These are phyloP conservation scores for Perkinsus olseni DNA, from an alignment of 169 alveolate species.

Conservation along the genomic window DNA sequence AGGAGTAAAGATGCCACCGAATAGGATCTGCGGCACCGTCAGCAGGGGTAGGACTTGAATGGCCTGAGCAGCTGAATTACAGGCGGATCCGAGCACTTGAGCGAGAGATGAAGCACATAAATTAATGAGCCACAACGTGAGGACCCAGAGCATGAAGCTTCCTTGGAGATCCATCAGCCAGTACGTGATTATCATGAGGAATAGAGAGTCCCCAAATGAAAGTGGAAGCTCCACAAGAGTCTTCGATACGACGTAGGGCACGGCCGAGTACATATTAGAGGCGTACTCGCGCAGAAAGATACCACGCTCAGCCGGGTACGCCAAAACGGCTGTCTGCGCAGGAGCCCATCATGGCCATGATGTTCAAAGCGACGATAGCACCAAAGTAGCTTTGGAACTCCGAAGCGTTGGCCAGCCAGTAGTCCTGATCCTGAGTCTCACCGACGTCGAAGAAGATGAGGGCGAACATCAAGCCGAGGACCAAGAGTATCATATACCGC, in stretches of 20 bases:
- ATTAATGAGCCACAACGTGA: neutral
- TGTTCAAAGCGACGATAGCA: neutral
- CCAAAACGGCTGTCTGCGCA: neutral
- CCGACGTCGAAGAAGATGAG: neutral
- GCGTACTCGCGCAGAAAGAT: constrained; percentile 7
- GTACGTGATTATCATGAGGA: neutral
- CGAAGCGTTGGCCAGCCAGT: neutral
- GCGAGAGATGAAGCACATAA: neutral
- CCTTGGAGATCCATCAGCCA: neutral
- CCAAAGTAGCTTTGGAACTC: neutral
- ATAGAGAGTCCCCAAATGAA: neutral
- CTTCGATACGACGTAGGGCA: constrained; percentile 1
- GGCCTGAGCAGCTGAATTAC: neutral
- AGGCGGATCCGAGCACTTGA: neutral
- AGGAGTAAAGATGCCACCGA: constrained; percentile 64
- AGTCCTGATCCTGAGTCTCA: neutral
- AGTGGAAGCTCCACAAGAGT: neutral
- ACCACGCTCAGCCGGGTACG: constrained; percentile 3
- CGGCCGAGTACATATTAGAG: neutral
- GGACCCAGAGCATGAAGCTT: neutral
- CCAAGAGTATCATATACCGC: neutral
- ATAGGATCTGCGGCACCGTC: constrained; percentile 39
- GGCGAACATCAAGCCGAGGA: neutral
- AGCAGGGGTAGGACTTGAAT: constrained; percentile 32
- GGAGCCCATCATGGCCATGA: neutral